phyloP scores from a whole-genome alignment of 495 filamentous ascomycete genomes.

The Parathielavia appendiculata region DNA sequence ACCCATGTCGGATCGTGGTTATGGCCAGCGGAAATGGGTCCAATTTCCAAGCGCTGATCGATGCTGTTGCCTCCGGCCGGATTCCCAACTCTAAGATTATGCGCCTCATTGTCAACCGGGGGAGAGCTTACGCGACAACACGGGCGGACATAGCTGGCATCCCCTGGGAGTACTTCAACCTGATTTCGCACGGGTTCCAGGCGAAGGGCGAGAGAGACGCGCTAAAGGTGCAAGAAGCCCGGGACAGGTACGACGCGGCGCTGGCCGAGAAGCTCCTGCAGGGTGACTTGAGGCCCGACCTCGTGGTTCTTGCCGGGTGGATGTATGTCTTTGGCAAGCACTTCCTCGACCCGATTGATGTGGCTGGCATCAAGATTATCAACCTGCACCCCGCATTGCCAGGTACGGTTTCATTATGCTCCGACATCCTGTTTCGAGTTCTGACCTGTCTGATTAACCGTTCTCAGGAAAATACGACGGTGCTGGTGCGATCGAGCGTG shows the following conservation, averaged over 20 bases:
- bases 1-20: constrained; percentile 37
- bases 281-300: constrained; percentile 54
- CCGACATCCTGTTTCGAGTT: background rate
- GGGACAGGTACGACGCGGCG: constrained; percentile 73
- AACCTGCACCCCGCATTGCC: constrained; percentile 83
- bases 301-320: constrained; percentile 65
- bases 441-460: background rate
- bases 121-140: constrained; percentile 69
- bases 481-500: constrained; percentile 70
- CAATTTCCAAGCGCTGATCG: constrained; percentile 88
- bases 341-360: constrained; percentile 59
- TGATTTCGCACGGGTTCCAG: constrained; percentile 57
- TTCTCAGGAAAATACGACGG: constrained; percentile 66
- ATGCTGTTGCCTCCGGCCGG: constrained; percentile 52
- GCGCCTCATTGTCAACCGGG: constrained; percentile 78
- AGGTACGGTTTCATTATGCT: constrained; percentile 17
- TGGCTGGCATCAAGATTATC: constrained; percentile 61
- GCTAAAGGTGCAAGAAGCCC: constrained; percentile 54
- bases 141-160: constrained; percentile 67
- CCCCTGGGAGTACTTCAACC: constrained; percentile 80
- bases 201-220: constrained; percentile 47
- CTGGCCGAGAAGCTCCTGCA: constrained; percentile 63
- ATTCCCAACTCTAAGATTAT: constrained; percentile 61
- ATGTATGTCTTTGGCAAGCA: constrained; percentile 54
- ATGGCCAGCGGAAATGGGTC: constrained; percentile 67